These are phyloP conservation scores for Dactylonectria macrodidyma DNA, from an alignment of 2,329 filamentous ascomycete species.

Conservation along the genomic window DNA sequence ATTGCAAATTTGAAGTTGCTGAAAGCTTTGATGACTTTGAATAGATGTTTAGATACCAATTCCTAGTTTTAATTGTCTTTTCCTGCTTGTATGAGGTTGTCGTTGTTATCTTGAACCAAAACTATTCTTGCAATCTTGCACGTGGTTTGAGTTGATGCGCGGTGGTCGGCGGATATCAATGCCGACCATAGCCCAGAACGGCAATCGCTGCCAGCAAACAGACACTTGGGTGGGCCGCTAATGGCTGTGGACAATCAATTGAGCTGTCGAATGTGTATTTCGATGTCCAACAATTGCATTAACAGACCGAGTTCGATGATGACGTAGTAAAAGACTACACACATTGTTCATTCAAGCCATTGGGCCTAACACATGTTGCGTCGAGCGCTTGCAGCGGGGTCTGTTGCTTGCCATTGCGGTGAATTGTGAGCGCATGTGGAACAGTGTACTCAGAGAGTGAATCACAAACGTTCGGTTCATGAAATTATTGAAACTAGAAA, in stretches of 20 bases:
- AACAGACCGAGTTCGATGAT: background rate
- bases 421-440: background rate
- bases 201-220: constrained; percentile 7
- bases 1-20: constrained; percentile 36
- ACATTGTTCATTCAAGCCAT: background rate
- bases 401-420: background rate
- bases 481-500: background rate
- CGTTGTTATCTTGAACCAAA: constrained; percentile 19
- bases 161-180: constrained; percentile 26
- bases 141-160: constrained; percentile 25
- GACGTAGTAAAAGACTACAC: background rate
- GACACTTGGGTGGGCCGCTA: background rate
- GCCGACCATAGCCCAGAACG: constrained; percentile 27
- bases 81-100: constrained; percentile 8
- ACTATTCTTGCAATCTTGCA: constrained; percentile 19
- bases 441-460: background rate
- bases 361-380: background rate
- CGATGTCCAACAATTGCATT: background rate
- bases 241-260: background rate
- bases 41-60: constrained; percentile 2
- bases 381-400: background rate
- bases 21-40: background rate
- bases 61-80: background rate
- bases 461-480: background rate
- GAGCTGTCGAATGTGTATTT: background rate